Evolutionary conservation across 768 basidiomycete genomes (phyloP), one percentile per base, ranked within the genome.

Genomic region (Mycena leptocephala): DNA sequence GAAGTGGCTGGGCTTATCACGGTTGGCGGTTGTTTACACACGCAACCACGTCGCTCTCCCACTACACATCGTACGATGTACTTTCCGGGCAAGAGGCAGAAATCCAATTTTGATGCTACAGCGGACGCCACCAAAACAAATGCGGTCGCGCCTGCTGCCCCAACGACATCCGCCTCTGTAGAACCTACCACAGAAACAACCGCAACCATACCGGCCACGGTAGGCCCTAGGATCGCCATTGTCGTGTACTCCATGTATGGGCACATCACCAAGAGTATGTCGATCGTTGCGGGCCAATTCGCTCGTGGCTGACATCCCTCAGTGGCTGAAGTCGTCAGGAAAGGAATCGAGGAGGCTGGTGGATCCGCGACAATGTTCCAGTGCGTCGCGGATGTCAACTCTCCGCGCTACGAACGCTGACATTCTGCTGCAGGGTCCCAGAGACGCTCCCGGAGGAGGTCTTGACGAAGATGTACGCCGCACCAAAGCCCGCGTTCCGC

Each of bases 361-460:
- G 92, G 92, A 7, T 80, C 84, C 0, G 89, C 86, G 22, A 84
- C 82, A 53, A 90, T 93, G 74, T 90, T 85, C 80, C 92, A 93
- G 92, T 92, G 82, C 68, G 89, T 85, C n/a, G n/a, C n/a, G 8
- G 30, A 35, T 18, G 55, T 6, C 18, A n/a, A 39, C n/a, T 26
- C 13, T 63, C 48, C 32, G 11, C 39, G 22, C 26, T 7, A 18
- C 20, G 6, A 30, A 33, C 13, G 13, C 61, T 37, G 58, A 14
- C 30, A n/a, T 2, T 1, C 43, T 1, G 82, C 82, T 13, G 55
- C 24, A 95, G 95, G 84, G 89, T 97, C 74, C 80, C 92, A 61
- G 96, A 97, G 87, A 97, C 96, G 0, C 93, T 97, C 62, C 80
- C 93, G 3, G 81, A 88, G 14, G 94, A 95, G 5, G 82, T 96